Conservation (phyloP, 257 asterid genomes). For the Galeopsis tetrahit region DNA sequence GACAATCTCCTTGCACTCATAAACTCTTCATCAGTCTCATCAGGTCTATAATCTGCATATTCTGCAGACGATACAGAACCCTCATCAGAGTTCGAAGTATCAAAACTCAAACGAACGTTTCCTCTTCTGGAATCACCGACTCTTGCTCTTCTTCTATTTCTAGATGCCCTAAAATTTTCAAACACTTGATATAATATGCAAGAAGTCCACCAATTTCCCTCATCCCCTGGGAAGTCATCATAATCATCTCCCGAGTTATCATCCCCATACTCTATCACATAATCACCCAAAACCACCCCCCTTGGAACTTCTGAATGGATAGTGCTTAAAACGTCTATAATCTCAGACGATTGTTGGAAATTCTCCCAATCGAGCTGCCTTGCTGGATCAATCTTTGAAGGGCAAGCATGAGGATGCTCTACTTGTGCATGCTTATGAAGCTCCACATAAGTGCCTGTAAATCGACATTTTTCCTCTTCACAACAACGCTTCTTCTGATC, state of each 20-base stretch:
- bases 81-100: conserved; percentile 75
- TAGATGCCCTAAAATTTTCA: conserved; percentile 69
- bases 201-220: conserved; percentile 85
- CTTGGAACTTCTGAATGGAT: conserved; percentile 84
- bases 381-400: conserved; percentile 82
- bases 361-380: conserved; percentile 90
- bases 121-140: conserved; percentile 69
- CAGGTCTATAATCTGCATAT: conserved; percentile 57
- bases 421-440: conserved; percentile 69
- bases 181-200: conserved; percentile 83
- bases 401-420: conserved; percentile 81
- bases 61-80: conserved; percentile 78
- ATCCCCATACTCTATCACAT: conserved; percentile 89
- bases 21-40: conserved; percentile 65
- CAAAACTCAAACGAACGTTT: conserved; percentile 56
- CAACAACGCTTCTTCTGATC: conserved; percentile 74
- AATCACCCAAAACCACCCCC: conserved; percentile 88
- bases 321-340: conserved; percentile 79
- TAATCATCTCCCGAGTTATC: conserved; percentile 77
- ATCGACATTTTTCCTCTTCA: conserved; percentile 72
- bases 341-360: conserved; percentile 86
- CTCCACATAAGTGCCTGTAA: conserved; percentile 65
- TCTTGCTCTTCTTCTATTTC: conserved; percentile 82
- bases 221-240: conserved; percentile 66
- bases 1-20: conserved; percentile 52